phyloP scores from a whole-genome alignment of 495 filamentous ascomycete species.

The Penicillium pulvis region DNA sequence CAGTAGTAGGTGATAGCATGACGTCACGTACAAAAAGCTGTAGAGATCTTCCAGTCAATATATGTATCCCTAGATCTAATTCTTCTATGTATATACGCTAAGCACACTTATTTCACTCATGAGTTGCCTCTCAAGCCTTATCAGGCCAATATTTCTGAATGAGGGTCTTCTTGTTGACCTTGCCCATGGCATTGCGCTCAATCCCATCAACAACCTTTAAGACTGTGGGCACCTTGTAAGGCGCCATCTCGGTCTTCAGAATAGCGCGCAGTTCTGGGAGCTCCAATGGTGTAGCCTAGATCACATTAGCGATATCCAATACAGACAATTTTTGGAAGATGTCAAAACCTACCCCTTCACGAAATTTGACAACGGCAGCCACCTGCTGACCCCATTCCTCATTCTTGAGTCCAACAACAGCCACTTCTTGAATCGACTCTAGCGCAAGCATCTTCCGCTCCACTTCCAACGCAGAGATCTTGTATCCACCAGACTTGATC shows the following conservation, averaged over 20 bases:
- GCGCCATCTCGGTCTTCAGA: conserved; percentile 46
- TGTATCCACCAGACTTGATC: conserved; percentile 52
- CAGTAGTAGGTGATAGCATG: background rate
- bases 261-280: conserved; percentile 35
- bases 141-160: conserved; percentile 49
- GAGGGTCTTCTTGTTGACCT: conserved; percentile 50
- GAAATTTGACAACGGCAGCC: conserved; percentile 44
- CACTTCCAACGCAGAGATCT: conserved; percentile 48
- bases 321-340: background rate
- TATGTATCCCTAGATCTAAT: background rate
- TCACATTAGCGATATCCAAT: conserved; percentile 15
- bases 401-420: conserved; percentile 45
- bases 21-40: background rate
- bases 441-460: conserved; percentile 46
- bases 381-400: conserved; percentile 51
- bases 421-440: conserved; percentile 41
- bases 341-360: conserved; percentile 37
- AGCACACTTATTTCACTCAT: conserved; percentile 2
- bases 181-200: conserved; percentile 53
- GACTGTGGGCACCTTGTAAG: conserved; percentile 51
- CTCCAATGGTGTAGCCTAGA: conserved; percentile 36
- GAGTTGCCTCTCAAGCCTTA: background rate
- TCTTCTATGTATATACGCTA: conserved; percentile 2
- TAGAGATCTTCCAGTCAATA: background rate
- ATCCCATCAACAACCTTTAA: conserved; percentile 47